These are phyloP conservation scores for Cladosporium oxysporum DNA, from an alignment of 2,329 filamentous ascomycete species.

Conservation along the genomic window DNA sequence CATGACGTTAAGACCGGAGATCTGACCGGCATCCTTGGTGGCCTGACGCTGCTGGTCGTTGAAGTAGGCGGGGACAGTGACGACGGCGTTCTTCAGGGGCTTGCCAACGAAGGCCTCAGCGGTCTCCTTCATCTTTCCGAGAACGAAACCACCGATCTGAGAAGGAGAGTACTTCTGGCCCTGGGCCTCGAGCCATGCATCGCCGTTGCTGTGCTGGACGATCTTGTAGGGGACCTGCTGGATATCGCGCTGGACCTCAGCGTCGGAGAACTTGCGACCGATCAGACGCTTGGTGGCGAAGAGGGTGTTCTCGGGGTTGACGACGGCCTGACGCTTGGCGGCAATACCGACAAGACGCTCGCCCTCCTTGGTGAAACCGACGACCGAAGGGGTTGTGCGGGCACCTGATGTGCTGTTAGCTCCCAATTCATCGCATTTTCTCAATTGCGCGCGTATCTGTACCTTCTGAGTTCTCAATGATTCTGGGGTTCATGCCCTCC, in stretches of 20 bases:
- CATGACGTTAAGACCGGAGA: conserved; percentile 91
- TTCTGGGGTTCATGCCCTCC: conserved; percentile 93
- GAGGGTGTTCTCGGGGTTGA: conserved; percentile 97
- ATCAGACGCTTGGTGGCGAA: conserved; percentile 99
- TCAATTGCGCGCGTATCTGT: conserved; percentile 34
- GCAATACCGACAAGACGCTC: conserved; percentile 96
- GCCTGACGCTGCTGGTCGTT: conserved; percentile 98
- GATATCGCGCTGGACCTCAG: conserved; percentile 93
- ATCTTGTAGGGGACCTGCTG: conserved; percentile 99
- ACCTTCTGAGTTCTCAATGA: conserved; percentile 98
- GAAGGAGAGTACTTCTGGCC: conserved; percentile 96
- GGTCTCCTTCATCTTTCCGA: conserved; percentile 99
- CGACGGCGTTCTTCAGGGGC: conserved; percentile 90
- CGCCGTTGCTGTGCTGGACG: conserved; percentile 92
- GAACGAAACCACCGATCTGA: conserved; percentile 95
- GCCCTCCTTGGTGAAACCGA: conserved; percentile 92
- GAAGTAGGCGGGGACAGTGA: conserved; percentile 97
- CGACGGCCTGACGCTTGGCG: conserved; percentile 95
- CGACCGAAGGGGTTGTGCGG: conserved; percentile 88
- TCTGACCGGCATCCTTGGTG: conserved; percentile 97
- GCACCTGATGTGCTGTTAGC: conserved; percentile 59
- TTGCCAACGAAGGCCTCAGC: conserved; percentile 91
- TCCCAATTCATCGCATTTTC: neutral
- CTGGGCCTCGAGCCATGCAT: conserved; percentile 92
- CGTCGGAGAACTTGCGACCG: conserved; percentile 92